Evolutionary conservation across 2,329 filamentous ascomycete species (phyloP).

Genomic region (Aspergillus texensis): DNA sequence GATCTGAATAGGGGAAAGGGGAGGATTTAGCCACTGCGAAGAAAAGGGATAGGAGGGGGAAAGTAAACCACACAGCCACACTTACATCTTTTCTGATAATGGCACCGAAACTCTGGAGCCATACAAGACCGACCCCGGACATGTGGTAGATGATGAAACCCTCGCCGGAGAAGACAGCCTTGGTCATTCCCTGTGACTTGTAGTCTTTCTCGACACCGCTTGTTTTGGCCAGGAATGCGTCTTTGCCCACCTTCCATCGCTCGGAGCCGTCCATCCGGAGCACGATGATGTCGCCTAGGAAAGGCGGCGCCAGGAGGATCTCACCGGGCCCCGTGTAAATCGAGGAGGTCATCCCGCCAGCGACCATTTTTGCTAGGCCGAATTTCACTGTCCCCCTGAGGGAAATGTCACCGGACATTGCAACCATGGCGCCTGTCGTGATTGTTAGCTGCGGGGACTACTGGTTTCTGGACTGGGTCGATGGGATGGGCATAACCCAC

Average conservation of each 20-base stretch:
- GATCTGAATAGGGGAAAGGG: conserved; percentile 30
- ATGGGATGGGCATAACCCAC: too few relatives aligned
- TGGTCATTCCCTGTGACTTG: conserved; percentile 81
- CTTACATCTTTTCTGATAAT: conserved; percentile 89
- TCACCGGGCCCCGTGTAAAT: conserved; percentile 89
- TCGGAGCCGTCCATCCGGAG: conserved; percentile 69
- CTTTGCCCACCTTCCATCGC: conserved; percentile 80
- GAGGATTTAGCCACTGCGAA: too few relatives aligned
- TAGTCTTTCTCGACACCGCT: conserved; percentile 87
- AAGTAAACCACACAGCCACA: too few relatives aligned
- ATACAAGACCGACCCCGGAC: conserved; percentile 76
- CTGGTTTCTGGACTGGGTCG: too few relatives aligned
- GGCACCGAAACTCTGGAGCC: conserved; percentile 91
- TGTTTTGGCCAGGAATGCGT: conserved; percentile 83
- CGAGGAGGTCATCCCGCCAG: conserved; percentile 76
- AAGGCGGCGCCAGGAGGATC: conserved; percentile 76
- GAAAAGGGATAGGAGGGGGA: too few relatives aligned
- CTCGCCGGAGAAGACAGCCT: conserved; percentile 92
- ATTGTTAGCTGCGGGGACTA: neutral
- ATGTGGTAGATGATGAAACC: conserved; percentile 90
- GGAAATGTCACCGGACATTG: conserved; percentile 87
- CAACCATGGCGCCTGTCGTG: conserved; percentile 76
- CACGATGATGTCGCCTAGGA: conserved; percentile 82
- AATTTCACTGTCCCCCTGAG: conserved; percentile 84
- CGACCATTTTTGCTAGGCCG: conserved; percentile 85